Evolutionary conservation across 192 early-diverging fungal genomes (phyloP), one percentile per base, ranked within the genome.

Genomic region (Gamsiella multidivaricata): DNA sequence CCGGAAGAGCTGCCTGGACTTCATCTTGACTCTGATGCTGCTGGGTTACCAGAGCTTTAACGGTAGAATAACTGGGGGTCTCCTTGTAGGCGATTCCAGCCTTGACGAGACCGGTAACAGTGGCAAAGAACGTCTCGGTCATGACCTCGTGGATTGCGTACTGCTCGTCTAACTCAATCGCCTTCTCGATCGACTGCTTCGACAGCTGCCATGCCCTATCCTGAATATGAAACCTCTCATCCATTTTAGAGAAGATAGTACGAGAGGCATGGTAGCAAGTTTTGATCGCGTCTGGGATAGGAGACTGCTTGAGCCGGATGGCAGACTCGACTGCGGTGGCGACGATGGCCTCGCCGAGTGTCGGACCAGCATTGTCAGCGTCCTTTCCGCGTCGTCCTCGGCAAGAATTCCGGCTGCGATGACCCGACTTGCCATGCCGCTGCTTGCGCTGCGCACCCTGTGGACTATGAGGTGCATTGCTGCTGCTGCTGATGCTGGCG

Each of bases 231-330:
- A 80, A 85, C 31, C 70, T 55, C 42, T 81, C 80, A 62, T 88
- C 86, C n/a, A 88, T 79, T 17, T 63, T 67, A 28, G 41, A 31
- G 0, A 78, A 15, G 8, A 79, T 56, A 14, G 73, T 45, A 6
- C 62, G 61, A 3, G 80, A 76, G 15, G 69, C 67, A 22, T 64
- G 50, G 20, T 79, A 42, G 17, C 70, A 72, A 5, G 80, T 80
- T 22, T 65, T 60, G 42, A 87, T 67, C 17, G 74, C 76, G 57
- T 83, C 83, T 23, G 87, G 87, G 36, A 88, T 72, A 25, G 87
- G 87, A 5, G 85, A 86, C 55, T 83, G 85, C 54, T 88, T 88
- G 2, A 88, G 45, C 11, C 80, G 54, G 18, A 88, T 80, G 1
- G 87, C 87, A 43, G 79, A 73, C 26, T 80, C 64, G 29, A 88